phyloP scores from a whole-genome alignment of 2,329 filamentous ascomycete genomes.

The Corynespora cassiicola region DNA sequence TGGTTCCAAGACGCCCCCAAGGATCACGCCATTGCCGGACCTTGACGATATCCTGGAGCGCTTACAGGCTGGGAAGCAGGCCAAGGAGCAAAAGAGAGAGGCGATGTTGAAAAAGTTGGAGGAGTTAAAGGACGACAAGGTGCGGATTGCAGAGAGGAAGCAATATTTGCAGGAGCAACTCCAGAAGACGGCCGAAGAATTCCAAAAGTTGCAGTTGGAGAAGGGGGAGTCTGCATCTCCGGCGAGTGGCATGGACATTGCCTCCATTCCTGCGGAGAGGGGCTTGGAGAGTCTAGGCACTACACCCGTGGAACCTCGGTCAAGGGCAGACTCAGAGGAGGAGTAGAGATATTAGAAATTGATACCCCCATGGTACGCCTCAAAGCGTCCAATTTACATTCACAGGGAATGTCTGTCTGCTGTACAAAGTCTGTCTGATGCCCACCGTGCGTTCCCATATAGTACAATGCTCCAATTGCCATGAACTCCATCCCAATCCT shows the following conservation, averaged over 20 bases:
- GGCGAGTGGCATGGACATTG: constrained; percentile 32
- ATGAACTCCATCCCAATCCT: constrained; percentile 4
- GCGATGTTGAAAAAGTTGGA: constrained; percentile 69
- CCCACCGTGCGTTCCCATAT: no score
- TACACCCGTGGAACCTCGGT: constrained; percentile 35
- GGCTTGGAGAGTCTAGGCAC: constrained; percentile 46
- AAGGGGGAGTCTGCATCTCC: constrained; percentile 48
- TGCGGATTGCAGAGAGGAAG: constrained; percentile 72
- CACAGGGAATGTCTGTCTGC: no score
- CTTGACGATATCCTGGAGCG: constrained; percentile 71
- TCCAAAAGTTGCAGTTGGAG: constrained; percentile 63
- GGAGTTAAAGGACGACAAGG: constrained; percentile 71
- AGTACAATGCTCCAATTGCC: constrained; percentile 2
- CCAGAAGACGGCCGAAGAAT: constrained; percentile 79
- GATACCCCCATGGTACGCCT: no score
- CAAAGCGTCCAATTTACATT: no score
- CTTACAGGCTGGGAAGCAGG: constrained; percentile 66
- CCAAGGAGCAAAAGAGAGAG: constrained; percentile 66
- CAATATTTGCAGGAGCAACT: constrained; percentile 80
- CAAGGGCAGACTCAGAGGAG: constrained; percentile 31
- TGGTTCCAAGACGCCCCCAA: constrained; percentile 68
- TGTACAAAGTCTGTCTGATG: no score
- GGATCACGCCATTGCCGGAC: constrained; percentile 79
- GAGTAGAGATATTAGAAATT: constrained; percentile 34
- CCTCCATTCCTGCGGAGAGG: constrained; percentile 36